A percentile compares a stretch with the other conserved stretches of the same genome.
Conservation (phyloP, 192 early-diverging fungal genomes). For the Linnemannia exigua region DNA sequence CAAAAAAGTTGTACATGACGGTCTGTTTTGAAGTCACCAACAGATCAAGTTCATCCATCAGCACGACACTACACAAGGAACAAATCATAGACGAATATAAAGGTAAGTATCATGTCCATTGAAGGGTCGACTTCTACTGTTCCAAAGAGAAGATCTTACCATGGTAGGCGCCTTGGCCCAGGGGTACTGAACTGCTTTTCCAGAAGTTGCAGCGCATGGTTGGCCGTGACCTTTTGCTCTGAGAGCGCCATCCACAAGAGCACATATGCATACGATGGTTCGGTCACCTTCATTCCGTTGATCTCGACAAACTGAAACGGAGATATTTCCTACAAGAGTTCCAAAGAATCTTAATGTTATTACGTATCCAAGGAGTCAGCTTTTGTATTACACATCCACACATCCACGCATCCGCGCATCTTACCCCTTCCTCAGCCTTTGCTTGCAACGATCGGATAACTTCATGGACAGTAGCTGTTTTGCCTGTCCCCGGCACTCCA, state of each 20-base stretch:
- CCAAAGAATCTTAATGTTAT: not conserved
- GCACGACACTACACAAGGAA: constrained; percentile 75
- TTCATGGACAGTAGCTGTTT: constrained; percentile 94
- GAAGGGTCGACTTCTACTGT: not conserved
- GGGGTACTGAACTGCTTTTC: constrained; percentile 77
- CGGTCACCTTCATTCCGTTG: constrained; percentile 97
- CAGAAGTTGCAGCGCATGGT: constrained; percentile 84
- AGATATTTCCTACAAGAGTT: constrained; percentile 62
- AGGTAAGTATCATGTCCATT: not conserved
- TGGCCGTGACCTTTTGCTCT: constrained; percentile 73
- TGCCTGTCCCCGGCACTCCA: constrained; percentile 97
- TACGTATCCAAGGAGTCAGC: not conserved
- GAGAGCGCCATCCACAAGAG: constrained; percentile 85
- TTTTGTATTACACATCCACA: too few species aligned
- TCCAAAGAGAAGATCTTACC: constrained; percentile 22
- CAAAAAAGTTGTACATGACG: constrained; percentile 99
- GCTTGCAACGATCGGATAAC: constrained; percentile 81
- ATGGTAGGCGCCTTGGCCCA: constrained; percentile 59
- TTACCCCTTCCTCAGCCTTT: constrained; percentile 70
- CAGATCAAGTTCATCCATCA: constrained; percentile 98
- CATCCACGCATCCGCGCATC: not conserved
- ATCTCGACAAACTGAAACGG: constrained; percentile 94
- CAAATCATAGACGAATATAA: not conserved
- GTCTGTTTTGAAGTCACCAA: constrained; percentile 92
- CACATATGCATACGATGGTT: constrained; percentile 90